Base-by-base conservation (phyloP, 345 rosid genomes). In the Chamaenerion angustifolium region DNA sequence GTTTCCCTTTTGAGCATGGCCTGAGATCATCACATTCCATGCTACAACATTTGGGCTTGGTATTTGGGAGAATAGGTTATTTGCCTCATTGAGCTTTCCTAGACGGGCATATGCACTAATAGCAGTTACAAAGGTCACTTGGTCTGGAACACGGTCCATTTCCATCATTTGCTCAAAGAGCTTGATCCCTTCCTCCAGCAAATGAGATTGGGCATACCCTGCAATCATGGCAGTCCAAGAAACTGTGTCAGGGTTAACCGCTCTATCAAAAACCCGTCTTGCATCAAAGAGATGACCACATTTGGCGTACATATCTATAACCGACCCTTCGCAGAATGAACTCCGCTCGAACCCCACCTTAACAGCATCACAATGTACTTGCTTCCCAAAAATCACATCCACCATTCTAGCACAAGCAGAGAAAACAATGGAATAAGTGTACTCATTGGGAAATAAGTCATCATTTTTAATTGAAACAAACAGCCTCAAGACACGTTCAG, bases 11-110 rank as follows among this genome's bases (percentile, higher is more conserved):
- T 86, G 68, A 27, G 86, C 74, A 71, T 90, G 86, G 60, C 90
- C 95, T 18, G 98, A 83, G 48, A 90, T 85, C 86, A 90, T 79
- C 62, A 90, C 77, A 70, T 90, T 90, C 94, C 98, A 86, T 5
- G 94, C 92, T 8, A 90, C 82, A 44, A 83, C 86, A 74, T 81
- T 76, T 12, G 77, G 92, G 54, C 51, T 73, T 49, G 72, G 74
- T 72, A 83, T 77, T 67, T 65, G 68, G 47, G 48, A 45, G 57
- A 86, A 85, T 71, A 90, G 60, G 21, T 63, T 56, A 43, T 67
- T 60, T 31, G 95, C 95, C 62, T 81, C 79, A 42, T 65, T 74
- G 55, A 83, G 78, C 78, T 75, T 79, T 69, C 92, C 88, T 53
- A 79, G 64, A 55, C 64, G 61, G 45, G 77, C 59, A 59, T 56